Evolutionary conservation across 1,284 basidiomycete species (phyloP), one percentile per base, ranked within the genome.

Genomic region (Pholiota adiposa): DNA sequence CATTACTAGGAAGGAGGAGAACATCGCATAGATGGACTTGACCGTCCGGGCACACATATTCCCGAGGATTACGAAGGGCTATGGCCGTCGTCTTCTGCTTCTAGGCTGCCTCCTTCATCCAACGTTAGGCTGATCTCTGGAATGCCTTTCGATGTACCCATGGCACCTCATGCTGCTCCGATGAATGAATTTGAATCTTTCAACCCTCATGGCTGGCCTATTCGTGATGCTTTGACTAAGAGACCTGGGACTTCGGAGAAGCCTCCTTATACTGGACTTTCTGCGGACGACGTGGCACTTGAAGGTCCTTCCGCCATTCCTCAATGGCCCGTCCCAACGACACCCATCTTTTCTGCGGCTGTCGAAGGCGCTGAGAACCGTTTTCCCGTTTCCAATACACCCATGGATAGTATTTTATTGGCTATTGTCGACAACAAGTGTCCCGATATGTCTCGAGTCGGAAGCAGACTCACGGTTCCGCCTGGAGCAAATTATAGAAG

Each of bases 21-120:
- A 29, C 36, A 43, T 50, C 16, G 18, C 21, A 9, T 31, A 16
- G 38, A 41, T 8, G 34, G 43, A 19, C 18, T 41, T 43, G 29
- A 46, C 25, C 38, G 34, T 16, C 29, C 54, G 19, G 43, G 40
- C 21, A 29, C 27, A 27, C 16, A n/a, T 53, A 43, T 41, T 18
- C 49, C 52, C 16, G 21, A 33, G 7, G 55, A 56, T 25, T 54
- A 54, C 40, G 36, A 41, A 48, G 54, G 48, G 6, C 36, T 33
- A 16, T 55, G 36, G 9, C 14, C 53, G n/a, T 41, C 55, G 33
- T 49, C 61, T 57, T 63, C 55, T 58, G 54, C 55, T 40, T 54
- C 34, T 41, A 40, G 27, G 31, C 40, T 57, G 18, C 36, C 51
- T 33, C 11, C 29, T 43, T 18, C 48, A 41, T 41, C 49, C 16